Conservation (phyloP, 176 grass and related monocot species). For the Pontederia crassipes region DNA sequence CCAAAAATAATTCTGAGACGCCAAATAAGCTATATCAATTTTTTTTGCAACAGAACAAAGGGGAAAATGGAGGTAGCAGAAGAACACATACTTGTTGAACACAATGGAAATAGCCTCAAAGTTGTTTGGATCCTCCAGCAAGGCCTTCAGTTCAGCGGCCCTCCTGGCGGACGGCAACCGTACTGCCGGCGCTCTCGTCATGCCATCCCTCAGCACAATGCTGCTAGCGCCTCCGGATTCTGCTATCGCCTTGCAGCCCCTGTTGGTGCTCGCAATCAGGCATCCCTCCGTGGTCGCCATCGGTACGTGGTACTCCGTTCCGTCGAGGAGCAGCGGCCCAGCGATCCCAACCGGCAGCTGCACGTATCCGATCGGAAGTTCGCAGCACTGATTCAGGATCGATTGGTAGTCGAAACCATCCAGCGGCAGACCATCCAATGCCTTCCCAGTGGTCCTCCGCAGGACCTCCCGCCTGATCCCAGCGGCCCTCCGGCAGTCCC, state of each 20-base stretch:
- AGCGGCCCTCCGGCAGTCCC: slow-evolving; percentile 81
- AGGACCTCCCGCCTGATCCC: slow-evolving; percentile 58
- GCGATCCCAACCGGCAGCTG: slow-evolving; percentile 73
- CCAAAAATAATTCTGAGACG: too few relatives aligned
- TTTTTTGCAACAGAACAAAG: too few relatives aligned
- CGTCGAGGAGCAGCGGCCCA: slow-evolving; percentile 68
- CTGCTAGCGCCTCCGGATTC: slow-evolving; percentile 64
- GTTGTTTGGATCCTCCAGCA: slow-evolving; percentile 57
- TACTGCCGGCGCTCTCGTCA: slow-evolving; percentile 57
- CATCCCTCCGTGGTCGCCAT: slow-evolving; percentile 96
- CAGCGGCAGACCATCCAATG: slow-evolving; percentile 60
- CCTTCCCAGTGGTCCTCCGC: slow-evolving; percentile 40
- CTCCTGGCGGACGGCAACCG: slow-evolving; percentile 43
- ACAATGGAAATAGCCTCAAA: slow-evolving; percentile 53
- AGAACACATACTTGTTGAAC: slow-evolving; percentile 56
- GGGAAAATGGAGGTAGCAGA: not conserved
- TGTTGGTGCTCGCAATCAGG: slow-evolving; percentile 84
- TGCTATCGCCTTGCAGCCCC: slow-evolving; percentile 81
- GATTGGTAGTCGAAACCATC: slow-evolving; percentile 79
- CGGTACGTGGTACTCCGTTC: slow-evolving; percentile 57
- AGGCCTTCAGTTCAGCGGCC: slow-evolving; percentile 73
- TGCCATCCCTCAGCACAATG: slow-evolving; percentile 60
- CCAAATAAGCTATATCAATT: too few relatives aligned
- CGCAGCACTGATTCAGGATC: slow-evolving; percentile 79
- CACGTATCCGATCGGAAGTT: slow-evolving; percentile 69